These are phyloP conservation scores for Ichthyophonus hoferi DNA, from an alignment of 208 protist genomes.

Conservation along the genomic window DNA sequence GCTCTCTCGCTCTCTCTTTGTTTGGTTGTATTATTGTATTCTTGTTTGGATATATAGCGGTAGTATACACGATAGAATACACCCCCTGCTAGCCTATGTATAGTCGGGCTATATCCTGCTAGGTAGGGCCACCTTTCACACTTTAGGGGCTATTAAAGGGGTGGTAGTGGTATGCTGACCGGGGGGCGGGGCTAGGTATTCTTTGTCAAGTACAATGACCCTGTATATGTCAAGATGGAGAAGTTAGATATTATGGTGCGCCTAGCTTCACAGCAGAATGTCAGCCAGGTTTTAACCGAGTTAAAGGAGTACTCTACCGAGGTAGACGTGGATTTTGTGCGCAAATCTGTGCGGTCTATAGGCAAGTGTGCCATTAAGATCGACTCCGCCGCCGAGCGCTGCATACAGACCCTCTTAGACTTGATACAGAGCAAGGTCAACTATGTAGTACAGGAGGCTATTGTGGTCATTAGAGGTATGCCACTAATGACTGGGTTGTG, in stretches of 20 bases:
- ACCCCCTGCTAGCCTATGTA: no score
- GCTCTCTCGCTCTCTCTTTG: no score
- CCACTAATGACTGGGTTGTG: no score
- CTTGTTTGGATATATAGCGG: no score
- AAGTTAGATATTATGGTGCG: conserved; percentile 94
- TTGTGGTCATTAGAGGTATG: conserved; percentile 85
- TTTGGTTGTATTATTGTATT: background rate
- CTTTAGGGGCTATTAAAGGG: no score
- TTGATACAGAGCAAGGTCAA: conserved; percentile 87
- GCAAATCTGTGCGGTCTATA: conserved; percentile 88
- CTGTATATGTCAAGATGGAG: conserved; percentile 96
- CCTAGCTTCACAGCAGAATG: conserved; percentile 79
- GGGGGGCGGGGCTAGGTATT: conserved; percentile 78
- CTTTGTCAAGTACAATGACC: conserved; percentile 97
- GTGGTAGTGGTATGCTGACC: background rate
- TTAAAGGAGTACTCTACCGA: conserved; percentile 90
- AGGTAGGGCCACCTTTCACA: no score
- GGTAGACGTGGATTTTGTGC: conserved; percentile 94
- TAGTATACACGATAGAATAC: no score
- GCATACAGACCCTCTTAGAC: conserved; percentile 82
- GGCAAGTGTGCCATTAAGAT: conserved; percentile 96
- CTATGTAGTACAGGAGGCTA: conserved; percentile 91
- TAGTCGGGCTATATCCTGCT: no score
- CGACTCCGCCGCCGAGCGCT: conserved; percentile 77
- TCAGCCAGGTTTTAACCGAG: conserved; percentile 78